Base-by-base conservation (phyloP, 225 moss, liverwort and hornwort genomes). In the Rhytidiadelphus loreus region DNA sequence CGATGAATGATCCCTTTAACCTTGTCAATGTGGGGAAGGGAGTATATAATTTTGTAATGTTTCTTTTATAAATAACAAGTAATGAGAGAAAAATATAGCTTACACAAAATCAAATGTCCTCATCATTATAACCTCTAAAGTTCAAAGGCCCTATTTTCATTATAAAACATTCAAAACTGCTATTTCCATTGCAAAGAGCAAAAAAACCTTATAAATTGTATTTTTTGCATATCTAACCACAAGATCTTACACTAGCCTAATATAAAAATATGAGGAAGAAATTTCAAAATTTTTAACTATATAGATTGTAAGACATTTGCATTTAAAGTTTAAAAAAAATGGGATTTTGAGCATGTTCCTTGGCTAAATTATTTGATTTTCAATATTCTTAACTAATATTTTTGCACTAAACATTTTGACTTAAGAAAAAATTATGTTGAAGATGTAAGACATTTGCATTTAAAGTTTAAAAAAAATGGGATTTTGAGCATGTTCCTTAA, bases 291-390 rank as follows among this genome's bases (percentile, higher is more conserved):
- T 24, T 25, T 70, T 70, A 4, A 14, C 14, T 3, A 14, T 70
- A 2, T 70, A 69, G 32, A 69, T 23, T 68, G 39, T 8, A 39
- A 13, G 21, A 23, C 13, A 16, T 30, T 62, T 62, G 16, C 5
- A 2, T 63, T 63, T 63, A 1, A 39, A 69, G 39, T 39, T 13
- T 23, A 7, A 7, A n/a, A 1, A 16, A 30, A 29, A 21, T 69
- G 7, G 4, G 0, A 0, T 7, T n/a, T 23, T 69, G 32, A 69
- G 7, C 7, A 39, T 1, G 1, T 69, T 39, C 39, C 1, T 39
- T 13, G 7, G 24, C 3, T 23, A 23, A 4, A 69, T 23, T 39
- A 69, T 69, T 69, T 39, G 39, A 69, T 8, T 23, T 39, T 23
- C 7, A 39, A 69, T 24, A 39, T 7, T 25, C 65, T 25, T 70